Evolutionary conservation across 148 eudicot genomes (phyloP), one percentile per base, ranked within the genome.

Genomic region (Cornus florida): DNA sequence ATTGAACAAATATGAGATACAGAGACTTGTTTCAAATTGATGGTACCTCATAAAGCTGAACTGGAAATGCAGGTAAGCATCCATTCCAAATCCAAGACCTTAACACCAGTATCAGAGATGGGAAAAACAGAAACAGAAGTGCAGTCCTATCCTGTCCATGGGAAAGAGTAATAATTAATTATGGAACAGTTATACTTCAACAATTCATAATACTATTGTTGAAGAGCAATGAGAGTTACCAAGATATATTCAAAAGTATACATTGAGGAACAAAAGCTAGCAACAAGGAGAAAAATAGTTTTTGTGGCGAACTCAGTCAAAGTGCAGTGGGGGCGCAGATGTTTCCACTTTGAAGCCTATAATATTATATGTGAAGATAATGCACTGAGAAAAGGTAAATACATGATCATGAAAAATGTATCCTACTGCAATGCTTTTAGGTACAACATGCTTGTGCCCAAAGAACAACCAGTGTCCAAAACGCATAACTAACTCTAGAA

Each of bases 31-130:
- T 35, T 22, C 48, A 57, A 69, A 35, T 10, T 17, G 43, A 43
- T 56, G 73, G 71, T 82, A 95, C 99, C 98, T 93, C 93, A 83
- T 95, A 93, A 53, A 93, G 86, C 76, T 95, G 99, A 74, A 95
- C 99, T 16, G 99, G 99, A 84, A 92, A 88, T 69, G 99, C 97
- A 69, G 98, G 99, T 81, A 95, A 83, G 88, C 99, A 95, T 79
- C 95, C 98, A 74, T 84, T 86, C 98, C 98, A 95, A 75, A 87
- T 57, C 83, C 84, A 83, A 22, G 93, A 88, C 85, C 93, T 87
- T 46, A 93, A 84, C 57, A 87, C 46, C 57, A 95, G 88, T 77
- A 95, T 86, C 71, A 89, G 73, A 14, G 86, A 86, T 31, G 99
- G 99, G 82, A 95, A 92, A 82, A 90, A 84, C 68, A 95, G 97